phyloP scores from a whole-genome alignment of 768 basidiomycete species.

The Kondoa subrosea region DNA sequence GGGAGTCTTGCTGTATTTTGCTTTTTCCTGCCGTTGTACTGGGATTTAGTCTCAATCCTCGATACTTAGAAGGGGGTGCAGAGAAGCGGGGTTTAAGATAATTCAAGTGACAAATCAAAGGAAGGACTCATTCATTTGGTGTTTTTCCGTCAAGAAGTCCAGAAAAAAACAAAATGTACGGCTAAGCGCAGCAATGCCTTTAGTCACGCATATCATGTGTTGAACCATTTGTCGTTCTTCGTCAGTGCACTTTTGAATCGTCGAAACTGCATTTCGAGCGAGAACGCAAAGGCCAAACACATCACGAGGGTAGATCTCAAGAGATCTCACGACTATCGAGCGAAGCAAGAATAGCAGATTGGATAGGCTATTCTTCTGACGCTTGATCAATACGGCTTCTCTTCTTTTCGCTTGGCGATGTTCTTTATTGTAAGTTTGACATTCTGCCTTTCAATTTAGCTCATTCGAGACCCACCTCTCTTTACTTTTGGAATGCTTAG shows the following conservation, averaged over 20 bases:
- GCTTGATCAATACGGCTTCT: not conserved
- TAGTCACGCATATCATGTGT: not conserved
- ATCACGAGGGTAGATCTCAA: not conserved
- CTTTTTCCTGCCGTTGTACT: not conserved
- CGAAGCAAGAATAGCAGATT: not conserved
- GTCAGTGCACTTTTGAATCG: not conserved
- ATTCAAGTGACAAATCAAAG: not conserved
- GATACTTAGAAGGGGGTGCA: not conserved
- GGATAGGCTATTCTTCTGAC: no score
- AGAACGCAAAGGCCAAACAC: no score
- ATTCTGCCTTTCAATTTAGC: not conserved
- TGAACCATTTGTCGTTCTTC: not conserved
- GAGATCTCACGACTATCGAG: not conserved
- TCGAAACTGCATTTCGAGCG: not conserved
- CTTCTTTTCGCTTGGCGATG: constrained; percentile 10
- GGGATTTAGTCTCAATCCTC: not conserved
- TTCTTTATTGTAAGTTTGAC: constrained; percentile 20
- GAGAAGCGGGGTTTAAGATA: not conserved
- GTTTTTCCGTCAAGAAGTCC: not conserved
- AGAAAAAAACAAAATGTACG: not conserved
- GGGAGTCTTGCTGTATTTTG: no score
- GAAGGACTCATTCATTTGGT: not conserved
- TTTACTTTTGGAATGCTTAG: constrained; percentile 38
- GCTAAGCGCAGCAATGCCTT: not conserved
- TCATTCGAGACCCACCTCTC: no score